Evolutionary conservation across 441 rosid species (phyloP).

Genomic region (Corymbia citriodora): DNA sequence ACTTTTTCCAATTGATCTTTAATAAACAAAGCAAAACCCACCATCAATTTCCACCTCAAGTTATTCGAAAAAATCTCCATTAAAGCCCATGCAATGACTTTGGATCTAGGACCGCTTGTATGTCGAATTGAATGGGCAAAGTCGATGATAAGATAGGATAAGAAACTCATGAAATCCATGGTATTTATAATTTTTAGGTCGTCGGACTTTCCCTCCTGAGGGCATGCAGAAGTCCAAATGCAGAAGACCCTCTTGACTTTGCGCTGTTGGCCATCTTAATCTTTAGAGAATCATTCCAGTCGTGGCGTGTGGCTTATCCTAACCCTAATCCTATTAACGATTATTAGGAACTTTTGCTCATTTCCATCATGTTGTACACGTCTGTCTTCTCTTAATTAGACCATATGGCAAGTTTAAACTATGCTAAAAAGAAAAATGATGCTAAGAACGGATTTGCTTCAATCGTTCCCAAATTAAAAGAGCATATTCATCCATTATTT

Average conservation of each 20-base stretch:
- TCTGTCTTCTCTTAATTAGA: not conserved
- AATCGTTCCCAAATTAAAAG: not conserved
- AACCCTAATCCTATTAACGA: not conserved
- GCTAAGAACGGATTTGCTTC: not conserved
- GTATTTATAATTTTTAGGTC: not conserved
- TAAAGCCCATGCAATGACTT: not conserved
- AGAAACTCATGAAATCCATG: not conserved
- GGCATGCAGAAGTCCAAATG: not conserved
- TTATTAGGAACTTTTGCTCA: not conserved
- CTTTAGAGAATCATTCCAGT: not conserved
- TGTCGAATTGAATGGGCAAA: not conserved
- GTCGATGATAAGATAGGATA: not conserved
- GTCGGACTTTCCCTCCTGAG: not conserved
- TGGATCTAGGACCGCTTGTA: not conserved
- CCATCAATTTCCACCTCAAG: not conserved
- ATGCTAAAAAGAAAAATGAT: not conserved
- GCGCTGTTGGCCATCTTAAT: not conserved
- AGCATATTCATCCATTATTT: not conserved
- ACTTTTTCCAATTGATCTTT: not conserved
- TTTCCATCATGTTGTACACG: not conserved
- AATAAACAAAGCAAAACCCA: not conserved
- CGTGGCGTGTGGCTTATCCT: not conserved
- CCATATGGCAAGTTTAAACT: not conserved
- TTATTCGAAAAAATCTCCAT: not conserved
- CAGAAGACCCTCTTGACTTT: not conserved